A percentile compares a stretch with the other conserved stretches of the same genome.
Evolutionary conservation across 2,329 filamentous ascomycete genomes (phyloP).

Genomic region (Volutella citrinella): DNA sequence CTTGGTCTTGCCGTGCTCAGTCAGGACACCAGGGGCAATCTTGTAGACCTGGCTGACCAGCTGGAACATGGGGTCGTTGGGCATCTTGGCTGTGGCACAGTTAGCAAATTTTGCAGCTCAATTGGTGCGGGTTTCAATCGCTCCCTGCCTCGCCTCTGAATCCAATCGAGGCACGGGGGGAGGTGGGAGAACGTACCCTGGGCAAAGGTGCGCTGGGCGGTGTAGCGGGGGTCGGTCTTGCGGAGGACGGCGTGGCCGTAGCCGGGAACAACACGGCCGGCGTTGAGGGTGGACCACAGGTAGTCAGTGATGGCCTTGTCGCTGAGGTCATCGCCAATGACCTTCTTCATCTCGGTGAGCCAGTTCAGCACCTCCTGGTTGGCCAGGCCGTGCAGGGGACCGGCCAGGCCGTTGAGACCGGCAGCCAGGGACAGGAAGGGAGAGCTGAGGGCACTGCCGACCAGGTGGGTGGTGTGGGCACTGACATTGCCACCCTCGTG

Average conservation of each 20-base stretch:
- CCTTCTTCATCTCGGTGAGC: constrained; percentile 98
- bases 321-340: constrained; percentile 88
- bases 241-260: constrained; percentile 99
- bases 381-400: constrained; percentile 96
- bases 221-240: constrained; percentile 99
- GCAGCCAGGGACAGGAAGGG: constrained; percentile 95
- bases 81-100: constrained; percentile 64
- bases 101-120: constrained; percentile 28
- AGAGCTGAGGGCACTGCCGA: constrained; percentile 93
- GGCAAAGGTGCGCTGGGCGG: constrained; percentile 95
- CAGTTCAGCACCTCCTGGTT: constrained; percentile 99
- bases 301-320: constrained; percentile 98
- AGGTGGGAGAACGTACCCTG: constrained; percentile 48
- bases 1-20: constrained; percentile 99
- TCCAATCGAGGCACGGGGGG: too few relatives aligned
- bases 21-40: constrained; percentile 96
- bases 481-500: constrained; percentile 99
- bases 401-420: constrained; percentile 96
- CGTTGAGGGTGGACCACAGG: constrained; percentile 96
- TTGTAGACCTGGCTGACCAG: constrained; percentile 99
- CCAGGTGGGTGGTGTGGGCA: constrained; percentile 97
- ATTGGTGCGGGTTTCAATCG: too few relatives aligned
- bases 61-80: constrained; percentile 99
- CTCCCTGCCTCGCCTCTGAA: too few relatives aligned
- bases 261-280: constrained; percentile 92